A percentile compares a stretch with the other conserved stretches of the same genome.
Evolutionary conservation across 148 eudicot genomes (phyloP).

Genomic region (Chenopodium berlandieri): DNA sequence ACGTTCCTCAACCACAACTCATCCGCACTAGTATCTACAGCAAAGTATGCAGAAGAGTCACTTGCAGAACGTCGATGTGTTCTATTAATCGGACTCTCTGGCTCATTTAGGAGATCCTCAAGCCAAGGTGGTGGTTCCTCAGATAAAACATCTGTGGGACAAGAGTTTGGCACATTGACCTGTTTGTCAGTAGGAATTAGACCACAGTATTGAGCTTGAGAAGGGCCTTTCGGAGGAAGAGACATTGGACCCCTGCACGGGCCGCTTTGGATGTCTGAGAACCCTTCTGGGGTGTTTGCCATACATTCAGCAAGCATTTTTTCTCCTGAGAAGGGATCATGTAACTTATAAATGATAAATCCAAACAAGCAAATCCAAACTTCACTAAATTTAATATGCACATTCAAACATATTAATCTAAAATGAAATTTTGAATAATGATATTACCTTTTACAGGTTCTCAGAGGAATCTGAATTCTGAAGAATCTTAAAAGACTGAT

Average conservation of each 20-base stretch:
- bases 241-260: slow-evolving; percentile 18
- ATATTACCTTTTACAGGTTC: not conserved
- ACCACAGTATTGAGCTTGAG: slow-evolving; percentile 7
- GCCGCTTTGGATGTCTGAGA: slow-evolving; percentile 17
- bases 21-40: slow-evolving; percentile 27
- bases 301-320: slow-evolving; percentile 22
- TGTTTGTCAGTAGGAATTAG: slow-evolving; percentile 22
- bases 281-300: slow-evolving; percentile 23
- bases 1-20: slow-evolving; percentile 17
- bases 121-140: slow-evolving; percentile 87
- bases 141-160: slow-evolving; percentile 36
- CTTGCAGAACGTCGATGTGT: slow-evolving; percentile 67
- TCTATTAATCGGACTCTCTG: slow-evolving; percentile 44
- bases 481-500: not conserved
- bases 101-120: slow-evolving; percentile 76
- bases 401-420: no score
- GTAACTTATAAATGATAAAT: not conserved
- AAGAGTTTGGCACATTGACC: slow-evolving; percentile 37
- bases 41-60: slow-evolving; percentile 54
- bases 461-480: not conserved
- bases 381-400: no score
- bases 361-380: not conserved
- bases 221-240: slow-evolving; percentile 30
- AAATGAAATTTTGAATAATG: not conserved
- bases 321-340: slow-evolving; percentile 3